Evolutionary conservation across 2,329 filamentous ascomycete species (phyloP), one percentile per base, ranked within the genome.

Genomic region (Huntiella bhutanensis): DNA sequence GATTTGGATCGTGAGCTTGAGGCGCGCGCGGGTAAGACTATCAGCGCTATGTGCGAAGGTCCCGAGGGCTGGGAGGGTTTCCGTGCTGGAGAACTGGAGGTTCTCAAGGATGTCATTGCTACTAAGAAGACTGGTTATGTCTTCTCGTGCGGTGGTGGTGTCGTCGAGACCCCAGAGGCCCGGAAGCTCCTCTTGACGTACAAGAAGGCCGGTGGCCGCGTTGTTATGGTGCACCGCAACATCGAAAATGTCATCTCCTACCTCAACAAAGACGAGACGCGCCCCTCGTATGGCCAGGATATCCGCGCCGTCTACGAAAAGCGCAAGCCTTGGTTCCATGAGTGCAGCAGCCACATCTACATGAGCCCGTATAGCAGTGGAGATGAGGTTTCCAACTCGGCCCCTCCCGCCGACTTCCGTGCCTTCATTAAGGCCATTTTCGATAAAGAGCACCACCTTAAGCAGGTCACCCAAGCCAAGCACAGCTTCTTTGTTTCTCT

Each of bases 331-430:
- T 94, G 84, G 77, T 96, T 85, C 61, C 71, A 83, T 48, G 76
- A 88, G 59, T 96, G 91, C 68, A 95, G 87, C 66, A 98, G 93
- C 58, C 80, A 85, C 55, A 77, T 92, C 54, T 96, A 94, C 64
- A 82, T 88, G 64, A 93, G 83, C 59, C 84, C 85, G 2, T 44
- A 50, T 16, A 16, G 40, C 8, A 22, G 22, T 11, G 49, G 47
- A 15, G 41, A 28, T 19, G 45, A 47, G 5, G 41, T 47, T 6
- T 47, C 39, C n/a, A 42, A 50, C 34, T 49, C 48, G 16, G 45
- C 33, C 2, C 48, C 48, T 39, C 49, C 49, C n/a, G 33, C 41
- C 2, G 49, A 50, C 22, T 50, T 50, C 45, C 49, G 45, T 22
- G 45, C 49, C 16, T 69, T 15, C 59, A 57, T n/a, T 54, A 57